Evolutionary conservation across 2,329 filamentous ascomycete genomes (phyloP).

Genomic region (Tolypocladium ophioglossoides): DNA sequence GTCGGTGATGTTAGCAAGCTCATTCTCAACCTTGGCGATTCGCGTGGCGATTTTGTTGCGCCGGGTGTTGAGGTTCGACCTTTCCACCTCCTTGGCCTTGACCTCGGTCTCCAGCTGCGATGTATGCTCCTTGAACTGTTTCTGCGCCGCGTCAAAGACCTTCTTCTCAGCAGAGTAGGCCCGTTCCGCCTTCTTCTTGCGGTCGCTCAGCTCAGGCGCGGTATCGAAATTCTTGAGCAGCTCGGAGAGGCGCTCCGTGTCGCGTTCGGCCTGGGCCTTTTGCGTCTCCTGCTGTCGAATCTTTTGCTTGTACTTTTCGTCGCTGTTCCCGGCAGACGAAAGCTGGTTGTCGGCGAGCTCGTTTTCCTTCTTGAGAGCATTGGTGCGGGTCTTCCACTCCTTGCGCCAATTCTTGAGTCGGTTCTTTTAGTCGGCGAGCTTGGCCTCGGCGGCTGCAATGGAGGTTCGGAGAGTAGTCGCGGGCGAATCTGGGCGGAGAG

Average conservation of each 20-base stretch:
- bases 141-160: conserved; percentile 47
- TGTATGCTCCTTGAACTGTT: conserved; percentile 48
- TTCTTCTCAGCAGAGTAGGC: conserved; percentile 44
- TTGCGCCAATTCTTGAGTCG: conserved; percentile 61
- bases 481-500: conserved; percentile 63
- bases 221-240: conserved; percentile 52
- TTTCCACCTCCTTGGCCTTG: conserved; percentile 53
- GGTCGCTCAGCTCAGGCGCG: conserved; percentile 50
- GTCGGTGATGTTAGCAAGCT: conserved; percentile 59
- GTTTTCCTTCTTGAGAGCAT: conserved; percentile 61
- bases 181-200: conserved; percentile 44
- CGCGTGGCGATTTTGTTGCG: conserved; percentile 62
- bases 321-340: conserved; percentile 58
- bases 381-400: conserved; percentile 62
- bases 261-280: conserved; percentile 53
- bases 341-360: conserved; percentile 57
- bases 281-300: conserved; percentile 66
- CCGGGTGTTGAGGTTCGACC: conserved; percentile 52
- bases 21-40: conserved; percentile 61
- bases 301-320: conserved; percentile 67
- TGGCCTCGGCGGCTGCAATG: conserved; percentile 60
- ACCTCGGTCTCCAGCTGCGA: conserved; percentile 51
- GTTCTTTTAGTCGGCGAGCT: conserved; percentile 57
- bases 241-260: conserved; percentile 44
- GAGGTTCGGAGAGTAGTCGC: conserved; percentile 68